A percentile compares a stretch with the other conserved stretches of the same genome.
These are phyloP conservation scores for Malus domestica DNA, from an alignment of 306 rosid genomes.

Conservation along the genomic window ASM211411v1 NC_041801.1:13337501-13338000, in stretches of 20 bases:
- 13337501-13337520: slow-evolving; percentile 24
- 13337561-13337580: slow-evolving; percentile 49
- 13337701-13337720: neutral
- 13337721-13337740: no score
- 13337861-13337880: no score
- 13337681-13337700: neutral
- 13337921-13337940: no score
- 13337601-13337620: neutral
- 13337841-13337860: accelerated
- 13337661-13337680: slow-evolving; percentile 15
- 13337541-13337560: slow-evolving; percentile 42
- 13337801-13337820: no score
- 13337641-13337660: slow-evolving; percentile 17
- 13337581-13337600: slow-evolving; percentile 1
- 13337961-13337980: no score
- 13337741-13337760: no score
- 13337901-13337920: no score
- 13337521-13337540: slow-evolving; percentile 30
- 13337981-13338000: neutral
- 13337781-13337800: no score
- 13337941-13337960: neutral
- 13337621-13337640: neutral
- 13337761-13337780: accelerated
- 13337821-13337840: accelerated
- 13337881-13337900: no score